Percentiles rank a stretch among this genome's conserved stretches.
These are phyloP conservation scores for Eurotiales sp. DNA, from an alignment of 2,329 filamentous ascomycete genomes.

Conservation along the genomic window DNA sequence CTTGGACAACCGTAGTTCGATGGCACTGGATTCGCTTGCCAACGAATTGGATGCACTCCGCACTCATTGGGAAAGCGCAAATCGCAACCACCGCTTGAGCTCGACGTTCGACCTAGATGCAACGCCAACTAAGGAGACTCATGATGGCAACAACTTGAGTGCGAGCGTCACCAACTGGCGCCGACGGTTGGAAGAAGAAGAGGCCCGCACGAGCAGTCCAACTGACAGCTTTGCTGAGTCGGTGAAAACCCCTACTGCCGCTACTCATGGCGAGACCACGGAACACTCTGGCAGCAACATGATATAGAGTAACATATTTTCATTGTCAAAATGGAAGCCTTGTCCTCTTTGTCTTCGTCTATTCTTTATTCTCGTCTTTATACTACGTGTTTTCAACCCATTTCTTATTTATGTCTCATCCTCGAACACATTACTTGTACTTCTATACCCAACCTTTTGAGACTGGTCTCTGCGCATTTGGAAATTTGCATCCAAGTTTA, in stretches of 20 bases:
- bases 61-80: conserved; percentile 91
- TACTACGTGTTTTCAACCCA: no score
- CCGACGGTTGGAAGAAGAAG: conserved; percentile 66
- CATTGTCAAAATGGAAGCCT: neutral
- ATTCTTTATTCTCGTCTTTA: neutral
- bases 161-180: conserved; percentile 77
- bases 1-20: conserved; percentile 56
- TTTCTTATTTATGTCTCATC: no score
- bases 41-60: conserved; percentile 87
- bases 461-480: conserved; percentile 8
- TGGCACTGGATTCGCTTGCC: conserved; percentile 84
- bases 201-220: conserved; percentile 30
- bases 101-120: conserved; percentile 83
- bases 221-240: conserved; percentile 18
- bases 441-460: conserved; percentile 14
- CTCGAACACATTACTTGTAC: conserved; percentile 6
- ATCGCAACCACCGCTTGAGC: conserved; percentile 89
- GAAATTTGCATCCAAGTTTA: conserved; percentile 7
- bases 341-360: neutral
- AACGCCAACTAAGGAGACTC: conserved; percentile 45
- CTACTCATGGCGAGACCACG: conserved; percentile 5
- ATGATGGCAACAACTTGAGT: conserved; percentile 50
- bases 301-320: conserved; percentile 25
- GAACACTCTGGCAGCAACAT: conserved; percentile 26
- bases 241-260: conserved; percentile 20